Base-by-base conservation (phyloP, 805 yeast genomes). In the Wickerhamiella vanderwaltii region DNA sequence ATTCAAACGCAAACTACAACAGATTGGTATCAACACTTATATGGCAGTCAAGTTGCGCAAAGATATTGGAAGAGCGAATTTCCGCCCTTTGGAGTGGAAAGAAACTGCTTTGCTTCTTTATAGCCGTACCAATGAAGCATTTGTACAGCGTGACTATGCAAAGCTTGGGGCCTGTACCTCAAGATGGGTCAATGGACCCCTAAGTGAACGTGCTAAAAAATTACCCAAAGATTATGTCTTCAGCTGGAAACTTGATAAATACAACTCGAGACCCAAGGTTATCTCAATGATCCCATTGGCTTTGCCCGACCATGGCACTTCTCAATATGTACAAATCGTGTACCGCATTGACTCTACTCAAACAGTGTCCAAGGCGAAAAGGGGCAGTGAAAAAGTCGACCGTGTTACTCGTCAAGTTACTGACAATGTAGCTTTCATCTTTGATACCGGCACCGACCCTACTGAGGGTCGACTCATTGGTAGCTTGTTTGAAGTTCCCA, bases 21-120 rank as follows among this genome's bases (percentile, higher is more conserved):
- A 43, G 19, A 18, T 48, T 4, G 56, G 56, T 18, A 47, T 52
- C 26, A 52, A 52, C 33, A 52, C 56, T 3, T 52, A 48, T 24
- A 50, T 51, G 54, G 56, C 53, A 2, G 48, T 52, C 17, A 51
- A 51, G 37, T 36, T 52, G 30, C 51, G 56, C 9, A 46, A 52
- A 6, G 55, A 51, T 19, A 33, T 52, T 13, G 56, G 56, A 18
- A 39, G 46, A 13, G 51, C 41, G 9, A 41, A 48, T 15, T 52
- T 52, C 49, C 51, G 46, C 32, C 79, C 79, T 49, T 57, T 75
- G 16, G 71, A 76, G 46, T 87, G 95, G 95, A 83, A 82, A 59
- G 88, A 85, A 60, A 70, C 69, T 23, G 94, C 94, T 6, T 75
- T 87, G 51, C 84, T 84, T 51, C 67, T 66, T 39, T 86, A 76